phyloP scores from a whole-genome alignment of 306 rosid genomes.

The Lathyrus aphaca region DNA sequence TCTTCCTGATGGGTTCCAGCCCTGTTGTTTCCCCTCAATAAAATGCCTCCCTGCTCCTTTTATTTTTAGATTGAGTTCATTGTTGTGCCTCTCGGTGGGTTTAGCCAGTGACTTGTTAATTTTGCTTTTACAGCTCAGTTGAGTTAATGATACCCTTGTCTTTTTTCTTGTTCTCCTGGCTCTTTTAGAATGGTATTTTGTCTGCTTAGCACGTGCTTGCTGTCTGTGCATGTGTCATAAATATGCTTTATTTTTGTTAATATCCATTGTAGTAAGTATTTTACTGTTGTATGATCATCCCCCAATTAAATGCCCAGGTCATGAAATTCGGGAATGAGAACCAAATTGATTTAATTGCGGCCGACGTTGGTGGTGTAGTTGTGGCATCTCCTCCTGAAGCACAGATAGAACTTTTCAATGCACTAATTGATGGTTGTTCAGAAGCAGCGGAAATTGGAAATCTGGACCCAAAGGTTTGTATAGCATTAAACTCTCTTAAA shows the following conservation, averaged over 20 bases:
- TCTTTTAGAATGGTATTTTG: conserved; percentile 8
- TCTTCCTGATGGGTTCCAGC: background rate
- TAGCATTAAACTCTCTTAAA: conserved; percentile 12
- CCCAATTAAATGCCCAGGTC: conserved; percentile 55
- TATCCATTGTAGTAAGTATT: conserved; percentile 18
- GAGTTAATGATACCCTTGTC: conserved; percentile 4
- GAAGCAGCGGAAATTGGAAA: conserved; percentile 81
- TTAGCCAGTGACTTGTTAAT: background rate
- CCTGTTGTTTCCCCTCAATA: background rate
- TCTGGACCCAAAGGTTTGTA: conserved; percentile 81
- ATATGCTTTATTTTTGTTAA: conserved; percentile 26
- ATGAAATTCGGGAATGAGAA: conserved; percentile 93
- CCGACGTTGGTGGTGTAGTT: conserved; percentile 87
- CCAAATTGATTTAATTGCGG: conserved; percentile 73
- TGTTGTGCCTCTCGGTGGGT: conserved; percentile 13
- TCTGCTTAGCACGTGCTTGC: conserved; percentile 11
- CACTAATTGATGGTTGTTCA: conserved; percentile 83
- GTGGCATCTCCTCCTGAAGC: conserved; percentile 67
- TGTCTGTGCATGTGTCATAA: conserved; percentile 19
- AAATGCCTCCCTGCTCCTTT: background rate
- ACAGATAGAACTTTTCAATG: conserved; percentile 81
- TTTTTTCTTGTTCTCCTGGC: conserved; percentile 8
- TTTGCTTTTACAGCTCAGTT: background rate
- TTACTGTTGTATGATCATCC: conserved; percentile 30
- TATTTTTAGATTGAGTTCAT: background rate